Evolutionary conservation across 768 basidiomycete species (phyloP).

Genomic region (Candolleomyces efflorescens): DNA sequence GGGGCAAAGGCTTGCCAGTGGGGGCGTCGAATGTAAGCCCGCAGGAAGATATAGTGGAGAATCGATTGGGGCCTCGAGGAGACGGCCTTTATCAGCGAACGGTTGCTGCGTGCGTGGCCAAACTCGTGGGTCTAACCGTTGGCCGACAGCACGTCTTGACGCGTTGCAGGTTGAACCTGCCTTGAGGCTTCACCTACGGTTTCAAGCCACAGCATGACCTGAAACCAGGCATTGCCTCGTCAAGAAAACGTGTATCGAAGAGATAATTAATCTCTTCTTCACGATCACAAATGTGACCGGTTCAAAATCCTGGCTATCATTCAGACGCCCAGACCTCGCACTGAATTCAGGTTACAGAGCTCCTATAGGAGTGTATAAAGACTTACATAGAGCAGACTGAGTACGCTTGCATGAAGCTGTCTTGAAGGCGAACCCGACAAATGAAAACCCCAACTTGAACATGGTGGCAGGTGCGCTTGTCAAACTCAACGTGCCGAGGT

Average conservation of each 20-base stretch:
- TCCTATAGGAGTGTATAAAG: too few relatives aligned
- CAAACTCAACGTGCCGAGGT: too few relatives aligned
- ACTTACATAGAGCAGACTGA: too few relatives aligned
- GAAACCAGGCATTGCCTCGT: background rate
- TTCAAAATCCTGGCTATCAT: background rate
- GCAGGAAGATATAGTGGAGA: background rate
- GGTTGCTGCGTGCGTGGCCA: background rate
- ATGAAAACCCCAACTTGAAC: too few relatives aligned
- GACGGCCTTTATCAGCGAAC: background rate
- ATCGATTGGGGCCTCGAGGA: constrained; percentile 1
- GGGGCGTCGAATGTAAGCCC: background rate
- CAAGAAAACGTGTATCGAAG: background rate
- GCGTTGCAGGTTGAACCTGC: background rate
- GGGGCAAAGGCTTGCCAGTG: background rate
- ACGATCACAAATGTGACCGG: constrained; percentile 1
- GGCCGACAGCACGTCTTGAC: too few relatives aligned
- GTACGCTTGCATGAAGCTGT: too few relatives aligned
- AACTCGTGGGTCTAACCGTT: background rate
- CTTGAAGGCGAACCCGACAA: too few relatives aligned
- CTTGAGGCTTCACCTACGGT: background rate
- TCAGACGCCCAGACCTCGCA: background rate
- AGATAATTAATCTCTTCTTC: background rate
- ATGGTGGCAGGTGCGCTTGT: too few relatives aligned
- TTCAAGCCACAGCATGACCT: background rate
- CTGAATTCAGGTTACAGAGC: too few relatives aligned